Evolutionary conservation across 768 basidiomycete species (phyloP), one percentile per base, ranked within the genome.

Genomic region (Lyophyllum shimeji): DNA sequence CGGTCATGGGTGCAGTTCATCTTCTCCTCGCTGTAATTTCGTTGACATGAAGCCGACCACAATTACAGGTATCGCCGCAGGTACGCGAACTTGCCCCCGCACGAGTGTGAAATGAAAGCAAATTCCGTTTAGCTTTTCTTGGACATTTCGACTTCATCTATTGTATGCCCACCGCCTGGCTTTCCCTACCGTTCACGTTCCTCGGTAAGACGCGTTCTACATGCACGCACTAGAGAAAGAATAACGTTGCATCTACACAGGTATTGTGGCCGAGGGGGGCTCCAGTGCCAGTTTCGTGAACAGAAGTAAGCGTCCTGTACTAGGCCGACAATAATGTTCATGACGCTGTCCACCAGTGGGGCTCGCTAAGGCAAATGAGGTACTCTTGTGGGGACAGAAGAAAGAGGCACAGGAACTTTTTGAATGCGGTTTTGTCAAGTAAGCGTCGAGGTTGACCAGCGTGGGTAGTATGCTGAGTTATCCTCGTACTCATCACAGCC

Each of bases 141-240:
- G 86, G 87, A 1, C 81, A 86, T 56, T 88, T 89, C 56, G 89
- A 90, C 67, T 87, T 90, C 60, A 83, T 90, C 24, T 90, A 87
- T 60, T 77, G 82, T 23, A 67, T 89, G 56, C 82, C 84, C 1
- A 72, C 76, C 53, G 78, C 74, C 0, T 90, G 84, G 82, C 66
- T 90, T 3, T 81, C 82, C 33, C 76, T 83, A 0, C 87, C 86
- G 0, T 90, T 90, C 64, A 78, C 86, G 0, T 86, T 87, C 60
- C 67, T 90, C 20, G 87, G 60, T 58, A 46, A 57, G 55, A 8
- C 13, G 34, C 13, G 84, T 78, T 9, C 17, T 7, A 25, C 44
- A 27, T 34, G 42, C 18, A 63, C 34, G 17, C 56, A 58, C 52
- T n/a, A 34, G 55, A 12, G 54, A 29, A 50, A 37, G 48, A 1